Base-by-base conservation (phyloP, 169 alveolate genomes). In the Eimeria maxima region DNA sequence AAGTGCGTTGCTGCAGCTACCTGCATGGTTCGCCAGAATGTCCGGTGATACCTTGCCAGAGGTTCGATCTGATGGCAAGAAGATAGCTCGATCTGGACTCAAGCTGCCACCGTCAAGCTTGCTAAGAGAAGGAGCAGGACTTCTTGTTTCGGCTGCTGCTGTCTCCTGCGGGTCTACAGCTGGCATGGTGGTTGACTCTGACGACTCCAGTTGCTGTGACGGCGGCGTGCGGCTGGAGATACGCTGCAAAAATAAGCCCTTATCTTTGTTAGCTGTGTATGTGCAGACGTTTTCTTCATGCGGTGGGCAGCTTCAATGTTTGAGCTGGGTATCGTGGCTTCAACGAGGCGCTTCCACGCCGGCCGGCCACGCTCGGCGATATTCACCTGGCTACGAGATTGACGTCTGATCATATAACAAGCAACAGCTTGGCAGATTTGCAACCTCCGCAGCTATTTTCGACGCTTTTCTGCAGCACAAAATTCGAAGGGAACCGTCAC, bases 1-100 rank as follows among this genome's bases (percentile, higher is more conserved):
- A 29, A n/a, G 44, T 4, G 71, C 42, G 65, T 81, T 33, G 33
- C 65, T 76, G 87, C 87, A 76, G 87, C 29, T 50, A 22, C 24
- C 71, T 0, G 47, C 11, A 4, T 29, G 50, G 11, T 47, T 78
- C 53, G 50, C 71, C 44, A 24, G 42, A 18, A 81, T 50, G 73
- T 33, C 71, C 7, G 90, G 90, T 27, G 90, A 55, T 33, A 81
- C 90, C 63, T 81, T 81, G 29, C 74, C 90, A 60, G 90, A 81
- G 53, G 90, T 47, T 71, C 50, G 71, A 50, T 55, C 74, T 81
- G 90, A 50, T 5, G 90, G 90, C 90, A 81, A n/a, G 45, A 81
- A 27, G 50, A 55, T 29, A 11, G 73, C 90, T 27, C 69, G 50
- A 47, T 81, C 55, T 47, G 65, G 71, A 53, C 90, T 55, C 90